A percentile compares a stretch with the other conserved stretches of the same genome.
Conservation (phyloP, 495 filamentous ascomycete species). For the Thermothielavioides terrestris region DNA sequence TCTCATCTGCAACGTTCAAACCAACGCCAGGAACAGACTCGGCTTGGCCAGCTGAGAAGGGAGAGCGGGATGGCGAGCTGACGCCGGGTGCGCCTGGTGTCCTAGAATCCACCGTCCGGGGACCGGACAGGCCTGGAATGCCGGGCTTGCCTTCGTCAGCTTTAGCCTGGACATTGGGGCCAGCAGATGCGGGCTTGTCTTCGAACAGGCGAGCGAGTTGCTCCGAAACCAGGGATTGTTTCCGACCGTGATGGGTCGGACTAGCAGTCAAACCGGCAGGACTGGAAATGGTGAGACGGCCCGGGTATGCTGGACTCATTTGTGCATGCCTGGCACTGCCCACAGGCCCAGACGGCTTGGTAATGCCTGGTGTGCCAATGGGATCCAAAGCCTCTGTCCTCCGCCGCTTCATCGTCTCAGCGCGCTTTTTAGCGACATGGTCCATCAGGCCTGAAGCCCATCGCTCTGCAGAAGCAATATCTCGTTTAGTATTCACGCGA, state of each 20-base stretch:
- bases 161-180: neutral
- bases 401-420: conserved; percentile 6
- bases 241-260: neutral
- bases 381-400: neutral
- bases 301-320: neutral
- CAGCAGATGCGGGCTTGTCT: neutral
- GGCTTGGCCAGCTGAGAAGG: too few species aligned
- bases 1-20: too few species aligned
- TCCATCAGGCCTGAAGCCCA: conserved; percentile 22
- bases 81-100: neutral
- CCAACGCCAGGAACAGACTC: too few species aligned
- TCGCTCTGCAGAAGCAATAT: conserved; percentile 9
- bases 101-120: too few species aligned
- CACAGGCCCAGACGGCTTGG: neutral
- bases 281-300: neutral
- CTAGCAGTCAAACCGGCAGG: neutral
- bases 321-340: neutral
- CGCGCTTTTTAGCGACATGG: conserved; percentile 8
- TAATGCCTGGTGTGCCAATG: neutral
- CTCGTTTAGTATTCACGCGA: neutral
- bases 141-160: neutral
- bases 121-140: too few species aligned
- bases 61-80: too few species aligned
- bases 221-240: neutral
- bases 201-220: conserved; percentile 1